These are phyloP conservation scores for Ophiostoma fasciatum DNA, from an alignment of 2,329 filamentous ascomycete genomes.

Conservation along the genomic window DNA sequence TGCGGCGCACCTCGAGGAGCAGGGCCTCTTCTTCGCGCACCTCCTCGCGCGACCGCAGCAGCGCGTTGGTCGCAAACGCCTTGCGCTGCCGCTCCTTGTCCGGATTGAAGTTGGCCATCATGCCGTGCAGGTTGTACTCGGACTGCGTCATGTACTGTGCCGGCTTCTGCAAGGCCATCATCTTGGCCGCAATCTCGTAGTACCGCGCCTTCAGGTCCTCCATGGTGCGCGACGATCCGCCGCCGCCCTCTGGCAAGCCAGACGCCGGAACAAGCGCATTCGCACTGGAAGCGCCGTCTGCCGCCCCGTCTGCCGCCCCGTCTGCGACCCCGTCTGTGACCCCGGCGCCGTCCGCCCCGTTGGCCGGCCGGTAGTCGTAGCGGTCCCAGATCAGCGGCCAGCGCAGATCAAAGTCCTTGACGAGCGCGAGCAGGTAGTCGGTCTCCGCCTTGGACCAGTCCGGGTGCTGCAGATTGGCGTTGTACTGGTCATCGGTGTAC, in stretches of 20 bases:
- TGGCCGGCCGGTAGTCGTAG: conserved; percentile 55
- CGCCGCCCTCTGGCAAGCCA: too few relatives aligned
- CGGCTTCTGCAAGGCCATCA: conserved; percentile 68
- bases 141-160: conserved; percentile 74
- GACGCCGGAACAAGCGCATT: conserved; percentile 39
- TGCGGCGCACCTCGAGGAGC: conserved; percentile 80
- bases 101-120: conserved; percentile 75
- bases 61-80: conserved; percentile 64
- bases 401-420: conserved; percentile 66
- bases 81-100: conserved; percentile 68
- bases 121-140: conserved; percentile 72
- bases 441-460: conserved; percentile 92
- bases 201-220: conserved; percentile 88
- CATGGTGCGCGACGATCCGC: conserved; percentile 41
- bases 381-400: conserved; percentile 90
- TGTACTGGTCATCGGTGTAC: conserved; percentile 82
- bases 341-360: conserved; percentile 25
- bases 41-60: conserved; percentile 72
- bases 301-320: conserved; percentile 8
- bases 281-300: too few relatives aligned
- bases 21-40: conserved; percentile 84
- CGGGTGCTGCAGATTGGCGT: conserved; percentile 52
- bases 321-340: conserved; percentile 16
- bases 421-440: conserved; percentile 69
- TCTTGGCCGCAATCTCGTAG: conserved; percentile 70